Conservation (phyloP, 2,329 filamentous ascomycete genomes). For the Ciborinia camelliae region DNA sequence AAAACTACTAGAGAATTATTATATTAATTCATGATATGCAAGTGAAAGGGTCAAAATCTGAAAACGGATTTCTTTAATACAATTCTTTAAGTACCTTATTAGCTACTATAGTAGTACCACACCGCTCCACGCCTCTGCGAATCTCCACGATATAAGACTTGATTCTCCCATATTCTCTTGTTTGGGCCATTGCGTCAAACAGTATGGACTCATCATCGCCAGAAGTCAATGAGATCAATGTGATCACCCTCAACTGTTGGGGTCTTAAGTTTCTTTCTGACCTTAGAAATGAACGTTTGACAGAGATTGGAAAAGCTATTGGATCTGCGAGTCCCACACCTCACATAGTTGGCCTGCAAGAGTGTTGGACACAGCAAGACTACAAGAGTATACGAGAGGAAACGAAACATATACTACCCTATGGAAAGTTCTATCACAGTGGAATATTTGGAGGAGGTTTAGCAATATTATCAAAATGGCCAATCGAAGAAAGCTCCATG, state of each 20-base stretch:
- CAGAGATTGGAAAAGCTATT: slow-evolving; percentile 79
- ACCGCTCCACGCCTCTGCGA: not conserved
- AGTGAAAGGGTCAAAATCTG: not conserved
- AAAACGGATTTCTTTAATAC: not conserved
- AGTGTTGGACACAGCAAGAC: slow-evolving; percentile 88
- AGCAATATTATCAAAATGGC: slow-evolving; percentile 86
- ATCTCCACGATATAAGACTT: not conserved
- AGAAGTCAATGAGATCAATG: slow-evolving; percentile 55
- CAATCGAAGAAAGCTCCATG: slow-evolving; percentile 87
- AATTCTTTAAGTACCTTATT: not conserved
- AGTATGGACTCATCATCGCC: not conserved
- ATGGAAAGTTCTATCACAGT: slow-evolving; percentile 89
- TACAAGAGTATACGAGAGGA: slow-evolving; percentile 73
- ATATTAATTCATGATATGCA: slow-evolving; percentile 3
- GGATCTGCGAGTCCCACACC: slow-evolving; percentile 65
- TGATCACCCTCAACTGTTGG: slow-evolving; percentile 96
- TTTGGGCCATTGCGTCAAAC: not conserved
- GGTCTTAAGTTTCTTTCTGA: slow-evolving; percentile 84
- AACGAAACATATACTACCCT: slow-evolving; percentile 72
- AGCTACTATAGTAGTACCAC: too few species aligned
- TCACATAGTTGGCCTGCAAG: slow-evolving; percentile 88
- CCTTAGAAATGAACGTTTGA: slow-evolving; percentile 71
- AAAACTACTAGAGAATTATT: too few species aligned
- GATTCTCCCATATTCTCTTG: not conserved
- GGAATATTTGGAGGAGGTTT: slow-evolving; percentile 88